Evolutionary conservation across 106 monocot genomes (phyloP), one percentile per base, ranked within the genome.

Genomic region (Chionographis japonica): DNA sequence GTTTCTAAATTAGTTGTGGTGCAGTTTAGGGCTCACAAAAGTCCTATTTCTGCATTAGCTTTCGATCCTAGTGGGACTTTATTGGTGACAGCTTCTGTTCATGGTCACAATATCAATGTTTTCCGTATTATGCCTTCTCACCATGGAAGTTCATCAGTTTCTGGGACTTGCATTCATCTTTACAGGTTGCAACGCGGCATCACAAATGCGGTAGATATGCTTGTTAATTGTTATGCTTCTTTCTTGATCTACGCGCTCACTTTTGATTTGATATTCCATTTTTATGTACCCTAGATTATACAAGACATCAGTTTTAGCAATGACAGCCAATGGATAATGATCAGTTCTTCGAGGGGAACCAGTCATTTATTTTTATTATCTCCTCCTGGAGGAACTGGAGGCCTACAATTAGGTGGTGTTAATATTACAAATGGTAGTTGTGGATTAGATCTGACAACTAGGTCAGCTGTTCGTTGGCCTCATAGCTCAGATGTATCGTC

Each of bases 61-160:
- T 95, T 95, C 72, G 91, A 95, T 84, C 95, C 91, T 8, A 91
- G 86, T 81, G 95, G 95, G 40, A 91, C 83, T 35, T 78, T 95
- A 27, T 64, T 95, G 38, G 91, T 95, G 40, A 91, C 95, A 15
- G 91, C 95, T 57, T 95, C 95, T 17, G 64, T 91, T 69, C 91
- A 86, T 60, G 95, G 95, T 43, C 85, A 85, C 65, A 91, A 86
- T 69, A 91, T 91, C 42, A 95, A 95, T 74, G 81, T 95, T 20
- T 95, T 84, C 56, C 71, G 75, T 42, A 79, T 95, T 58, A 73
- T 84, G 69, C 94, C 91, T 20, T 79, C 88, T 73, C 40, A 52
- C 2, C 12, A 18, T 62, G 78, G 82, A 40, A 70, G 17, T 65
- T 74, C 76, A 42, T 67, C 70, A 51, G 76, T 43, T 39, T 70